These are phyloP conservation scores for Solanum pimpinellifolium DNA, from an alignment of 257 asterid genomes.

Conservation along the genomic window DNA sequence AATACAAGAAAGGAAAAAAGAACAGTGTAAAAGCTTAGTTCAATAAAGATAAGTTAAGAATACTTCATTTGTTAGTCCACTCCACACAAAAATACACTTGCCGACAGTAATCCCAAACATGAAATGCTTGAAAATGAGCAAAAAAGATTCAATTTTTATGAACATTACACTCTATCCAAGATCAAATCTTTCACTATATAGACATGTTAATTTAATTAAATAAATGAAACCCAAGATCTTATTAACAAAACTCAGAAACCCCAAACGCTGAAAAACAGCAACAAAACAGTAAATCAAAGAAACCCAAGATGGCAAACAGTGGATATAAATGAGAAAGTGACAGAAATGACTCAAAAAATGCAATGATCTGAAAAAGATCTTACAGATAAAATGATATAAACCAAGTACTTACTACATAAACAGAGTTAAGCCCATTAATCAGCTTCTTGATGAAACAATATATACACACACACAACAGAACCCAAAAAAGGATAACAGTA, in stretches of 20 bases:
- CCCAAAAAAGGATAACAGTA: background rate
- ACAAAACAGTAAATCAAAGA: background rate
- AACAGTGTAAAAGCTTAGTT: background rate
- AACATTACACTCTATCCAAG: background rate
- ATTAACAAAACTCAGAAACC: background rate
- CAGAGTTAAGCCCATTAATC: background rate
- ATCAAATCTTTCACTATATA: background rate
- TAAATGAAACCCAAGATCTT: background rate
- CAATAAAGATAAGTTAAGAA: background rate
- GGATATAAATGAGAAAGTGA: background rate
- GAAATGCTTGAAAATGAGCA: background rate
- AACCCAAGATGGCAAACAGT: background rate
- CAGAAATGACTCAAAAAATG: background rate
- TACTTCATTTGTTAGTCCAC: background rate
- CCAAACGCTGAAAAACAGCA: background rate
- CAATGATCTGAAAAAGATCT: background rate
- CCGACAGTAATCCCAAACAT: background rate
- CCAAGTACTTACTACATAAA: background rate
- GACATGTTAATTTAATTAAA: background rate
- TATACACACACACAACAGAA: background rate
- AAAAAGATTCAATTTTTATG: background rate
- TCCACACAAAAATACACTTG: background rate
- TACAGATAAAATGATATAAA: background rate
- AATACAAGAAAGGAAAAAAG: slow-evolving; percentile 4
- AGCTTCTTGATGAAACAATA: background rate